phyloP scores from a whole-genome alignment of 2,329 filamentous ascomycete species.

The Talaromyces piceae region DNA sequence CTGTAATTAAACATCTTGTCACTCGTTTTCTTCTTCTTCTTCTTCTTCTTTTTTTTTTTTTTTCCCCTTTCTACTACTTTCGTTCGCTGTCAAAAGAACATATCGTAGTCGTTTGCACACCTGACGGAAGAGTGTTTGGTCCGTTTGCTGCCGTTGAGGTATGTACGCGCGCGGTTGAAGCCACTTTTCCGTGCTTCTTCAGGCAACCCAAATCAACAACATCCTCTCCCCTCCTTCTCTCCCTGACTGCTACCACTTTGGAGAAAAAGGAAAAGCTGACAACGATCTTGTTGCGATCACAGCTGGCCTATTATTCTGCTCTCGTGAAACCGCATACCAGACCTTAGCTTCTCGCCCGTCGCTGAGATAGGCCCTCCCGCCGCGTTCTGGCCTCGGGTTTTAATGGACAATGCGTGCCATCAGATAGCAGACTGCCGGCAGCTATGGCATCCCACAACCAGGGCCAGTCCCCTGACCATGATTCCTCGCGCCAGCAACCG shows the following conservation, averaged over 20 bases:
- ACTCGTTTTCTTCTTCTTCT: too few relatives aligned
- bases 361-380: neutral
- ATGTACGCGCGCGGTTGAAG: too few relatives aligned
- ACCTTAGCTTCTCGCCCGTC: neutral
- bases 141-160: neutral
- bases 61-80: too few relatives aligned
- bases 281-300: too few relatives aligned
- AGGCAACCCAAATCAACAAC: neutral
- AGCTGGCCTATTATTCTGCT: neutral
- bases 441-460: slow-evolving; percentile 35
- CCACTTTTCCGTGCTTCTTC: neutral
- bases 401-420: slow-evolving; percentile 33
- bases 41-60: too few relatives aligned
- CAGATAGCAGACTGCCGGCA: slow-evolving; percentile 28
- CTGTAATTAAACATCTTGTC: neutral
- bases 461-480: slow-evolving; percentile 15
- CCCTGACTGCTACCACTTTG: neutral
- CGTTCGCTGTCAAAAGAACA: neutral
- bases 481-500: slow-evolving; percentile 37
- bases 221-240: neutral
- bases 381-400: slow-evolving; percentile 4
- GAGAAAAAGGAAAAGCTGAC: neutral
- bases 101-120: neutral
- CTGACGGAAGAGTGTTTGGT: too few relatives aligned
- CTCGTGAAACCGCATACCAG: neutral